phyloP scores from a whole-genome alignment of 2,329 filamentous ascomycete genomes.

The Blastomyces silverae region DNA sequence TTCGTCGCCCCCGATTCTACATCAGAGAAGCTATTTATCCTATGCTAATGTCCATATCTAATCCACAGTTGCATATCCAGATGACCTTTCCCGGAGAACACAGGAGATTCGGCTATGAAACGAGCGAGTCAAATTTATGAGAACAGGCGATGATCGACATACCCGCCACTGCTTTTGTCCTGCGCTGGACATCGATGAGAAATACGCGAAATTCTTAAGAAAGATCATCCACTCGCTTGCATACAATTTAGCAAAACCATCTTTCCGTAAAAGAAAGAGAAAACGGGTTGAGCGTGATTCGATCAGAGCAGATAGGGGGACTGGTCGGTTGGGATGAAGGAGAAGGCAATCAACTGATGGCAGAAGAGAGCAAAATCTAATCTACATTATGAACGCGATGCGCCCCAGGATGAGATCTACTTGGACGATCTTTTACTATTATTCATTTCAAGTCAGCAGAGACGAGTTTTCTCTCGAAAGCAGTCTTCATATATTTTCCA shows the following conservation, averaged over 20 bases:
- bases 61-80: conserved; percentile 3
- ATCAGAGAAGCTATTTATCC: no score
- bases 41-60: background rate
- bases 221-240: background rate
- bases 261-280: background rate
- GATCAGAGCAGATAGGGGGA: background rate
- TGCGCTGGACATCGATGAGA: background rate
- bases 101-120: conserved; percentile 18
- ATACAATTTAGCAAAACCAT: background rate
- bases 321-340: background rate
- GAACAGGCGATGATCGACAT: background rate
- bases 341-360: background rate
- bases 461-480: background rate
- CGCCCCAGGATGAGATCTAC: background rate
- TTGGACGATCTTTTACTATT: conserved; percentile 1
- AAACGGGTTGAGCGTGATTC: background rate
- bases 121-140: background rate
- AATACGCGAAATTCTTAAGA: background rate
- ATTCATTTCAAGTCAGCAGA: background rate
- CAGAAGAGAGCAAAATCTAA: background rate
- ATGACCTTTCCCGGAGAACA: conserved; percentile 14
- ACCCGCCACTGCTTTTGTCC: background rate
- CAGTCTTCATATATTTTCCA: background rate
- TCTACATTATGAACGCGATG: background rate
- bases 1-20: background rate